Percentiles rank a stretch among this genome's conserved stretches.
Evolutionary conservation across 257 asterid genomes (phyloP).

Genomic region (Lycium barbarum): DNA sequence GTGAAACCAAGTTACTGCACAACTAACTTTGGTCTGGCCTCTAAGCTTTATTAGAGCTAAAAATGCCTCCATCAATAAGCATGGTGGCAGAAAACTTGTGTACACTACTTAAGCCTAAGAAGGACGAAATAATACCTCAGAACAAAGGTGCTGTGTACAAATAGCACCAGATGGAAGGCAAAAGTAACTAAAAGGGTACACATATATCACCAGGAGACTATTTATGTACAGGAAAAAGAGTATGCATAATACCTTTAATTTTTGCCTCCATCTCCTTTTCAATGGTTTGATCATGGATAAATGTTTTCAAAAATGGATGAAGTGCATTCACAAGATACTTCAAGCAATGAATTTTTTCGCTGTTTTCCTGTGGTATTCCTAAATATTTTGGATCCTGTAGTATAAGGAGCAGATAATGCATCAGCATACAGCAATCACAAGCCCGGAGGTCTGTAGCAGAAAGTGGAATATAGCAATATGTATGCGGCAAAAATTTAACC

Average conservation of each 20-base stretch:
- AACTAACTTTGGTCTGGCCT: not conserved
- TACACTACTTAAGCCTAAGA: not conserved
- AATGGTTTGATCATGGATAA: constrained; percentile 46
- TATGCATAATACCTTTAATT: constrained; percentile 49
- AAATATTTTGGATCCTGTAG: constrained; percentile 47
- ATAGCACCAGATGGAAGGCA: not conserved
- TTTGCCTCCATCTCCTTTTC: constrained; percentile 60
- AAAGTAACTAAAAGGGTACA: not conserved
- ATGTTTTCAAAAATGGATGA: constrained; percentile 46
- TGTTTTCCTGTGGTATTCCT: constrained; percentile 44
- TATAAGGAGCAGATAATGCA: constrained; percentile 26
- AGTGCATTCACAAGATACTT: constrained; percentile 48
- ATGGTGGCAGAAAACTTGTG: not conserved
- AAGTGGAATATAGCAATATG: constrained; percentile 25
- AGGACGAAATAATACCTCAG: constrained; percentile 17
- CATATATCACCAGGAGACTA: not conserved
- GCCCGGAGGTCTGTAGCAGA: not conserved
- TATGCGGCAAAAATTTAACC: constrained; percentile 38
- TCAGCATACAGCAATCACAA: not conserved
- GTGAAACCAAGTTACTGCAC: not conserved
- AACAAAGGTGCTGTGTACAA: not conserved
- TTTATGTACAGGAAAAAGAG: not conserved
- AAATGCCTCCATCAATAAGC: not conserved
- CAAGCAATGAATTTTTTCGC: constrained; percentile 32
- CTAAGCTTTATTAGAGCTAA: not conserved